These are phyloP conservation scores for Hansenula lynferdii DNA, from an alignment of 1,139 yeast genomes.

Conservation along the genomic window DNA sequence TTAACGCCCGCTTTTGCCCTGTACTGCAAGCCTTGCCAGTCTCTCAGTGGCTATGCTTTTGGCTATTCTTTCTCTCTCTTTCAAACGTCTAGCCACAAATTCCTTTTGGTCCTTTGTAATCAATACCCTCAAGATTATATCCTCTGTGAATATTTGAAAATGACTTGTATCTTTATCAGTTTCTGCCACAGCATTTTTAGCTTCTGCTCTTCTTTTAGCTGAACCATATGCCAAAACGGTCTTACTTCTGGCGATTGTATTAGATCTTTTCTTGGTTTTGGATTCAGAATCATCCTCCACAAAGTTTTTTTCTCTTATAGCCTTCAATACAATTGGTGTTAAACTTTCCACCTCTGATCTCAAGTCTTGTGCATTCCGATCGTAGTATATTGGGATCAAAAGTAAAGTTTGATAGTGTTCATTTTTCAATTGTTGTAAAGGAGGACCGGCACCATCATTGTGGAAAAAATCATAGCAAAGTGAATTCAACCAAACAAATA, in stretches of 20 bases:
- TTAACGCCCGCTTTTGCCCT: conserved; percentile 6
- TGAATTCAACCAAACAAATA: conserved; percentile 67
- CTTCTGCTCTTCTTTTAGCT: conserved; percentile 49
- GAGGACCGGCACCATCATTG: conserved; percentile 80
- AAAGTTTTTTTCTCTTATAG: conserved; percentile 36
- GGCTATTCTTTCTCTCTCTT: conserved; percentile 57
- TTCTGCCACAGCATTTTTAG: conserved; percentile 44
- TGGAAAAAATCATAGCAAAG: conserved; percentile 70
- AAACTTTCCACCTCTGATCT: conserved; percentile 57
- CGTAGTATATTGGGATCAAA: conserved; percentile 65
- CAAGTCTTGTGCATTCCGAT: conserved; percentile 44
- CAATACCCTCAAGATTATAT: conserved; percentile 60
- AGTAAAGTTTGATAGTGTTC: conserved; percentile 61
- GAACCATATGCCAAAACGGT: conserved; percentile 77
- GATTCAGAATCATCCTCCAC: conserved; percentile 30
- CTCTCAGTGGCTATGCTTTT: conserved; percentile 63
- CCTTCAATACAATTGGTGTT: conserved; percentile 46
- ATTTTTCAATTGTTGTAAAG: conserved; percentile 58
- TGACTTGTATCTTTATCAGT: conserved; percentile 53
- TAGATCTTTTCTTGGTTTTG: conserved; percentile 37
- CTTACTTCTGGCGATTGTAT: conserved; percentile 55
- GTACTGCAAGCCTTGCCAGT: conserved; percentile 21
- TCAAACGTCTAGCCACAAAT: conserved; percentile 50
- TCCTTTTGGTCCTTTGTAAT: conserved; percentile 37
- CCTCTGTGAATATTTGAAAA: conserved; percentile 57